phyloP scores from a whole-genome alignment of 2,329 filamentous ascomycete genomes.

The Fusarium kyushuense region DNA sequence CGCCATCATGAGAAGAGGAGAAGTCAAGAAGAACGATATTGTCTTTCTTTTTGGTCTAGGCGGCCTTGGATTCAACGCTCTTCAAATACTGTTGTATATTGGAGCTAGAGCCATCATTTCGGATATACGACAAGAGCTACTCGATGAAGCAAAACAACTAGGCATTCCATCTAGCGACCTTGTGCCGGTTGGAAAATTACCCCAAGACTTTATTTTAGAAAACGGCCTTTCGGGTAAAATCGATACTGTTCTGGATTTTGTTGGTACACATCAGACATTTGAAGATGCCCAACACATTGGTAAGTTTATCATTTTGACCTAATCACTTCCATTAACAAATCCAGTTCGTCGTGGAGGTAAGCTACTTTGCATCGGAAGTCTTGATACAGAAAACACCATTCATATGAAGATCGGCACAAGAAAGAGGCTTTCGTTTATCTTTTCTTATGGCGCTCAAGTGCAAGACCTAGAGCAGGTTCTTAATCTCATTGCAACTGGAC shows the following conservation, averaged over 20 bases:
- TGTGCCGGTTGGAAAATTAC: slow-evolving; percentile 24
- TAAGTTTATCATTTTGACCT: background rate
- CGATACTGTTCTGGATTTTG: slow-evolving; percentile 40
- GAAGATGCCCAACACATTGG: slow-evolving; percentile 43
- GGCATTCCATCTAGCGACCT: slow-evolving; percentile 25
- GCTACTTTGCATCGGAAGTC: slow-evolving; percentile 56
- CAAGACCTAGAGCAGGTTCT: slow-evolving; percentile 54
- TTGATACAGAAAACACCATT: slow-evolving; percentile 55
- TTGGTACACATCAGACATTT: slow-evolving; percentile 43
- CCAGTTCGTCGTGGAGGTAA: slow-evolving; percentile 47
- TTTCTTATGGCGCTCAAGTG: slow-evolving; percentile 58
- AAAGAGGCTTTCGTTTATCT: slow-evolving; percentile 57
- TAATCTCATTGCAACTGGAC: slow-evolving; percentile 21
- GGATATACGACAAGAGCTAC: slow-evolving; percentile 35
- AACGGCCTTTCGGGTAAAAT: slow-evolving; percentile 16
- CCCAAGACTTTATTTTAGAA: slow-evolving; percentile 23
- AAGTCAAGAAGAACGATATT: slow-evolving; percentile 23
- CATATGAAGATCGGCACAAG: slow-evolving; percentile 60
- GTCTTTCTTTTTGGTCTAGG: slow-evolving; percentile 39
- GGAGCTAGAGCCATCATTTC: slow-evolving; percentile 35
- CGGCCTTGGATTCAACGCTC: slow-evolving; percentile 35
- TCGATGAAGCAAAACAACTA: slow-evolving; percentile 27
- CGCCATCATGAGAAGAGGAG: slow-evolving; percentile 33
- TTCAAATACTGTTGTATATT: slow-evolving; percentile 33
- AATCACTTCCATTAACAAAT: no score